phyloP scores from a whole-genome alignment of 306 rosid genomes.

The Argentina anserina region DNA sequence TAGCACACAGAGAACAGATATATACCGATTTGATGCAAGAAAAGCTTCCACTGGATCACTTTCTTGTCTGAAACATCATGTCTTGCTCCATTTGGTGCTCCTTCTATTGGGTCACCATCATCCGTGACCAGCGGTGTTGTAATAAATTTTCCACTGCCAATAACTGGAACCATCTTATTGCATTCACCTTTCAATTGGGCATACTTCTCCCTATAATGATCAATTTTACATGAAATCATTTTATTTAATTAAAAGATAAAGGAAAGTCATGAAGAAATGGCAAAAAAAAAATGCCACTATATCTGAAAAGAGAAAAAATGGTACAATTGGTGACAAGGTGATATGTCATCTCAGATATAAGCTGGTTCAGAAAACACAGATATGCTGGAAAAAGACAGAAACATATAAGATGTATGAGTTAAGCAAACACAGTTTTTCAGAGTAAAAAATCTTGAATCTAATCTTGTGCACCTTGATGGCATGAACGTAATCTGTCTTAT shows the following conservation, averaged over 20 bases:
- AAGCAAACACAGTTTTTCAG: not conserved
- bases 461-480: not conserved
- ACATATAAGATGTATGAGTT: not conserved
- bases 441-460: not conserved
- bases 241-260: slow-evolving; percentile 10
- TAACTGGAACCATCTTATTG: slow-evolving; percentile 64
- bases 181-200: slow-evolving; percentile 74
- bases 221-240: slow-evolving; percentile 21
- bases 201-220: slow-evolving; percentile 67
- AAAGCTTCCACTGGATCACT: slow-evolving; percentile 70
- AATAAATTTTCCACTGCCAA: slow-evolving; percentile 73
- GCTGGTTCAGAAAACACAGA: not conserved
- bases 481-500: not conserved
- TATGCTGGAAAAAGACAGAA: not conserved
- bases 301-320: not conserved
- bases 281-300: not conserved
- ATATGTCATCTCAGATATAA: slow-evolving; percentile 5
- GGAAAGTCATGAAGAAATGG: slow-evolving; percentile 1
- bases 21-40: slow-evolving; percentile 85
- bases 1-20: slow-evolving; percentile 8
- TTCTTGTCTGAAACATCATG: slow-evolving; percentile 49
- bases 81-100: slow-evolving; percentile 27
- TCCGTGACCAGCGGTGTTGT: slow-evolving; percentile 53
- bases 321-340: not conserved
- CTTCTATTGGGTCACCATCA: slow-evolving; percentile 48